These are phyloP conservation scores for Tilletia caries DNA, from an alignment of 1,284 basidiomycete genomes.

Conservation along the genomic window DNA sequence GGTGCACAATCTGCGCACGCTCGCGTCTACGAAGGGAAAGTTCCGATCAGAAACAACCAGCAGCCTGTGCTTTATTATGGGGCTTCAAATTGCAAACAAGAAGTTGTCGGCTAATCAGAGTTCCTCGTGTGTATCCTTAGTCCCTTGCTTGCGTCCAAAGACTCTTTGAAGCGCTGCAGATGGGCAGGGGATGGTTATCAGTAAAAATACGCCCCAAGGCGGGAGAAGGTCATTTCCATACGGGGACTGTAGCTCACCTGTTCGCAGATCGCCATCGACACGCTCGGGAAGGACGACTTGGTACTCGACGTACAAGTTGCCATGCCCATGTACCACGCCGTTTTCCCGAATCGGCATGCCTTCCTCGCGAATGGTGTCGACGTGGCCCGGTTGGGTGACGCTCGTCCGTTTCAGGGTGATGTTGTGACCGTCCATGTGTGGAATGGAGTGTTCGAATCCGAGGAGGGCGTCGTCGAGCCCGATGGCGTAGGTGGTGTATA, in stretches of 20 bases:
- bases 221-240: background rate
- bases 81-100: no score
- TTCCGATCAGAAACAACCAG: no score
- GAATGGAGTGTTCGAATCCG: constrained; percentile 42
- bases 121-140: constrained; percentile 1
- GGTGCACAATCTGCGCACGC: no score
- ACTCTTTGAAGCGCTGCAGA: constrained; percentile 1
- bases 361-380: constrained; percentile 35
- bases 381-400: constrained; percentile 46
- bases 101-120: background rate
- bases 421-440: constrained; percentile 46
- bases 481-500: constrained; percentile 44
- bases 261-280: constrained; percentile 7
- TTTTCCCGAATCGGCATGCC: constrained; percentile 46
- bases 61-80: no score
- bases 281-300: constrained; percentile 37
- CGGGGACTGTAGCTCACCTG: background rate
- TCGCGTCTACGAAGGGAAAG: no score
- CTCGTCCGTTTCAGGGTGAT: constrained; percentile 33
- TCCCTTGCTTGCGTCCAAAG: background rate
- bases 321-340: constrained; percentile 25
- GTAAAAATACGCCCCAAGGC: no score
- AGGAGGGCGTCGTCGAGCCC: constrained; percentile 48
- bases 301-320: constrained; percentile 49
- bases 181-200: background rate